Evolutionary conservation across 768 basidiomycete genomes (phyloP), one percentile per base, ranked within the genome.

Genomic region (Favolaschia claudopus): DNA sequence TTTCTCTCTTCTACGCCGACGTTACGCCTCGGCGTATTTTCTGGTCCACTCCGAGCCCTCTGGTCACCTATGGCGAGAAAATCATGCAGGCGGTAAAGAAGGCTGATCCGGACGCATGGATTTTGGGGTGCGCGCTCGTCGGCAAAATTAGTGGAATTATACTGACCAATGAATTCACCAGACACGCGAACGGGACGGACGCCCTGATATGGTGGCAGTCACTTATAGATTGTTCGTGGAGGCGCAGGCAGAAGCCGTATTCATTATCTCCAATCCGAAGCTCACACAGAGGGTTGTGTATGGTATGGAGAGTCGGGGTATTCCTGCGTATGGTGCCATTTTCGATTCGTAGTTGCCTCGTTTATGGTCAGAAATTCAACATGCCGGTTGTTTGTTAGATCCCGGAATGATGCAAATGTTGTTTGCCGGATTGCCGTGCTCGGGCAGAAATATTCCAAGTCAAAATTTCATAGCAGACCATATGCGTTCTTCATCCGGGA

Each of bases 11-110:
- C 28, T 74, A 73, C 52, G 73, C 72, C 15, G 68, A 73, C 42
- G 67, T 62, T 22, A 76, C 74, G 1, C 75, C 74, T 5, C 69
- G 72, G 29, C 70, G 75, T 17, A 69, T 79, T n/a, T 67, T 79
- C 7, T 79, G 79, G 78, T 76, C 76, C 10, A 75, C 78, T 3
- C 78, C 75, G 1, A 68, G 78, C 56, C 74, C 77, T 12, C 69
- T 73, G 52, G 60, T 65, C 45, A 81, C 79, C 0, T 81, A 77
- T 55, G 78, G 80, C 15, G 64, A 74, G 15, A 72, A 72, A 32
- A 69, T 80, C 17, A 68, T 79, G 47, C 70, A 79, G 45, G 62
- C 75, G 1, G 74, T 81, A 12, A 65, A 77, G 48, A 71, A 70
- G 36, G 72, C 76, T 2, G 73, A 73, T 39, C 76, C 74, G 9